Conservation (phyloP, 148 eudicot genomes). For the Pouteria glomerata region DNA sequence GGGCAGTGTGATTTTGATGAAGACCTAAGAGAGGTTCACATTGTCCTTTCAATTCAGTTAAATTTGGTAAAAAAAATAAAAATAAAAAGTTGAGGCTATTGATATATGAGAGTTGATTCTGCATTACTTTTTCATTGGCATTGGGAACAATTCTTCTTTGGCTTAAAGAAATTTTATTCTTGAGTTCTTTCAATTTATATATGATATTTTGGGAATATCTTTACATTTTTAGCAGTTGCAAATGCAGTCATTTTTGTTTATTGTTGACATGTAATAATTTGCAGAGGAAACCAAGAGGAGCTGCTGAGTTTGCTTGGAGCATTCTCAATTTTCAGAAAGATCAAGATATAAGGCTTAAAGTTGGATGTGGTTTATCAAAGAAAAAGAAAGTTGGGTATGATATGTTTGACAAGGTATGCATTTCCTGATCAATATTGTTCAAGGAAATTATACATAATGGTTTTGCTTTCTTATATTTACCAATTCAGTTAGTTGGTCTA, state of each 20-base stretch:
- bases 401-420: constrained; percentile 57
- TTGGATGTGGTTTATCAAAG: constrained; percentile 88
- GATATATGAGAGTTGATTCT: not conserved
- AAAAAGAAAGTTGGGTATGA: too few relatives aligned
- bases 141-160: not conserved
- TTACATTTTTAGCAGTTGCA: not conserved
- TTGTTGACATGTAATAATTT: constrained; percentile 7
- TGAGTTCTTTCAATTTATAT: not conserved
- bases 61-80: not conserved
- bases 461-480: not conserved
- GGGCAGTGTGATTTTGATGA: constrained; percentile 61
- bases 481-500: not conserved
- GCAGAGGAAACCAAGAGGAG: constrained; percentile 54
- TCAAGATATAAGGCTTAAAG: constrained; percentile 81
- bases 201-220: not conserved
- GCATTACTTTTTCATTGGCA: not conserved
- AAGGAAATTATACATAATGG: not conserved
- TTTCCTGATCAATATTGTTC: not conserved
- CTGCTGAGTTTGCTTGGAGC: constrained; percentile 74
- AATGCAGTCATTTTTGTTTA: not conserved
- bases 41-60: constrained; percentile 5
- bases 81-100: not conserved
- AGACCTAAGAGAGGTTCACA: constrained; percentile 62
- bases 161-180: not conserved
- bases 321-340: constrained; percentile 63